Base-by-base conservation (phyloP, 495 filamentous ascomycete genomes). In the Lentithecium fluviatile region DNA sequence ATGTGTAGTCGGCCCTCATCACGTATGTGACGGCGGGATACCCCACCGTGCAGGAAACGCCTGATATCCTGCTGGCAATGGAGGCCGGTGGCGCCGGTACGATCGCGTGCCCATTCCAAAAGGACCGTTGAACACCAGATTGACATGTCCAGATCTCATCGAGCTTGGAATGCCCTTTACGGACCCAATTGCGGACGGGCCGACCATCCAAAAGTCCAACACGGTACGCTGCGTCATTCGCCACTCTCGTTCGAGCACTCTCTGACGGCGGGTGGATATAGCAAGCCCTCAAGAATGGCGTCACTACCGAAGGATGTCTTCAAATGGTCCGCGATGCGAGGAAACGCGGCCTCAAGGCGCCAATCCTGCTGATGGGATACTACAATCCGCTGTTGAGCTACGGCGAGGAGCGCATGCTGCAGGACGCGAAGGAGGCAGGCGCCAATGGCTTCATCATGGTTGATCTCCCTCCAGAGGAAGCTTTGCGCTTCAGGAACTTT, bases 391-490 rank as follows among this genome's bases (percentile, higher is more conserved):
- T 97, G 49, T 78, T 96, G 46, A 88, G 83, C 66, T 97, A 97
- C 70, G 95, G 95, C 59, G 94, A 97, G 76, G 90, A 95, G 76
- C 80, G 80, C 49, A 84, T 97, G 72, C 78, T 99, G 37, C 79
- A 81, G 54, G 93, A 99, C 73, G 91, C 91, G 69, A 85, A 88
- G 69, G 83, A 85, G 43, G 89, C 89, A 19, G 90, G 91, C 47
- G 88, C 94, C 69, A 97, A 96, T 77, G 94, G 94, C 46, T 99
- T 97, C 74, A 97, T 99, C 66, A 85, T 97, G 71, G 95, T 96
- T 52, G 94, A 99, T 74, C 73, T 99, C 58, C 94, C 94, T 6
- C 95, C 95, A 0, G 94, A 99, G 80, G 94, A 99, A 79, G 94
- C 95, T 56, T 81, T 96, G 32, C 85, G 85, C 26, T 99, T 99